Base-by-base conservation (phyloP, 1,139 yeast genomes). In the Petasospora rhodanensis region DNA sequence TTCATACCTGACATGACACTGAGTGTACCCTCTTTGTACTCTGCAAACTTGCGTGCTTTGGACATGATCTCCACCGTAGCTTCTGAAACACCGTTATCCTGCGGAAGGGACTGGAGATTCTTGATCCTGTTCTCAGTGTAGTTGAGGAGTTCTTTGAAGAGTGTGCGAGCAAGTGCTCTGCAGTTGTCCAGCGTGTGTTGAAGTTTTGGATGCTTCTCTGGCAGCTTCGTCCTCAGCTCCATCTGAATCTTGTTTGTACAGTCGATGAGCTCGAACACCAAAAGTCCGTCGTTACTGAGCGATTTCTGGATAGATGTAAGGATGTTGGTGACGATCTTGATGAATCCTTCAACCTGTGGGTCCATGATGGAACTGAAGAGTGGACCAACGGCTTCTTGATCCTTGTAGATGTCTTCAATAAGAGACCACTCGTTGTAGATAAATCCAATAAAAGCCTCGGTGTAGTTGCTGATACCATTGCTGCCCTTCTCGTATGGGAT, bases 31-130 rank as follows among this genome's bases (percentile, higher is more conserved):
- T 66, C 63, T 31, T 68, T 68, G 54, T 75, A 80, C 41, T 79
- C 89, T 23, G 83, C 69, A 26, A 83, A 62, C 41, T 75, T 74
- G 30, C 86, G 65, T 37, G 84, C 59, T 42, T 76, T 66, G 3
- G 86, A 74, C 63, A 72, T 68, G 10, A 79, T 59, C 39, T 81
- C 91, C 13, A 79, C 80, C 0, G 83, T 78, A 4, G 76, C 69
- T 43, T 79, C 85, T 7, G 79, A 72, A n/a, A 80, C 78, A 36
- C 81, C 82, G 43, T 70, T 68, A 41, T 82, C 91, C 25, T 66
- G 67, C 21, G 79, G 79, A 25, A 76, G 51, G 18, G 60, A 54
- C 1, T 66, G 61, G 26, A 73, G 52, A 10, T 52, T 49, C 12
- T 59, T 56, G 16, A 80, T 76, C 29, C 76, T 64, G 5, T 52